Percentiles rank a stretch among this genome's conserved stretches.
phyloP scores from a whole-genome alignment of 1,284 basidiomycete genomes.

The Microbotryomycetes sp. region DNA sequence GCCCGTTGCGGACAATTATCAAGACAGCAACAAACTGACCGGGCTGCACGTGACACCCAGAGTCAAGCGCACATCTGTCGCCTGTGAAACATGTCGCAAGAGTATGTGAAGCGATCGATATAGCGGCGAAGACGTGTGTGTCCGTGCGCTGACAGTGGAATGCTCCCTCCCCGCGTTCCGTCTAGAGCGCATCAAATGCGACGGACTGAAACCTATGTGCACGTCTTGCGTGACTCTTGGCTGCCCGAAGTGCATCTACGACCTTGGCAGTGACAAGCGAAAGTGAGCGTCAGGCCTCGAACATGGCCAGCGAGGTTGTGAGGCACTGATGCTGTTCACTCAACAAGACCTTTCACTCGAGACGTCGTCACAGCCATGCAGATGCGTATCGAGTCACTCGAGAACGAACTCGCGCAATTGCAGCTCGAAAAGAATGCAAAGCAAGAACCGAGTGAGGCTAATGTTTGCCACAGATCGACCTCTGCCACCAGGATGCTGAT shows the following conservation, averaged over 20 bases:
- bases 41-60: background rate
- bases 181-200: constrained; percentile 2
- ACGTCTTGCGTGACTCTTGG: background rate
- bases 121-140: no score
- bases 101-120: no score
- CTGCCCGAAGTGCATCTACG: background rate
- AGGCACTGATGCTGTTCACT: background rate
- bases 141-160: background rate
- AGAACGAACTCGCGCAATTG: background rate
- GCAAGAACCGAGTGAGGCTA: no score
- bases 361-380: constrained; percentile 1
- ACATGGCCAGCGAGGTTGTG: background rate
- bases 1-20: no score
- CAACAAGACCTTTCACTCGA: background rate
- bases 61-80: background rate
- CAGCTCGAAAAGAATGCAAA: background rate
- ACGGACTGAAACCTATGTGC: background rate
- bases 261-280: background rate
- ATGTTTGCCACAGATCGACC: no score
- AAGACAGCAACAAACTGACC: no score
- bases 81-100: constrained; percentile 1
- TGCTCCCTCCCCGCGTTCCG: background rate
- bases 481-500: background rate
- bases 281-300: background rate
- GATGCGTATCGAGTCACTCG: background rate